These are phyloP conservation scores for Cenococcum geophilum DNA, from an alignment of 495 filamentous ascomycete species.

Conservation along the genomic window DNA sequence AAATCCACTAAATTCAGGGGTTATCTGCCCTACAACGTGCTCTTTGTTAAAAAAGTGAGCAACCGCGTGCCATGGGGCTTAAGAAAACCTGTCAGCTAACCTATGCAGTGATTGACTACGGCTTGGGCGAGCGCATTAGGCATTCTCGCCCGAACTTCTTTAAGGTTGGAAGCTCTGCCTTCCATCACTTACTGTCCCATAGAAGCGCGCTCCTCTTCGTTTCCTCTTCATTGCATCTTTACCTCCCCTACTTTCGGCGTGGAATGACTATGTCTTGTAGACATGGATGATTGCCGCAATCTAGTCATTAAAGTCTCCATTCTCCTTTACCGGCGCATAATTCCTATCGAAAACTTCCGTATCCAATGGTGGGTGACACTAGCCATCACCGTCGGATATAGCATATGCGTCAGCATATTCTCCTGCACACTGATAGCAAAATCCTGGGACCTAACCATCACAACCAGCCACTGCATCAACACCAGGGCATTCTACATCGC, in stretches of 20 bases:
- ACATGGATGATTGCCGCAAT: neutral
- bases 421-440: neutral
- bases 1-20: no score
- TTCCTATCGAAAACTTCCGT: neutral
- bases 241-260: neutral
- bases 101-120: neutral
- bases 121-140: neutral
- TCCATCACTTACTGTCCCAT: neutral
- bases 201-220: neutral
- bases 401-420: neutral
- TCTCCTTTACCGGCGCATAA: neutral
- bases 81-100: neutral
- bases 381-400: neutral
- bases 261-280: neutral
- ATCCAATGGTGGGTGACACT: neutral
- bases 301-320: neutral
- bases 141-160: neutral
- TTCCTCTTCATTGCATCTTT: no score
- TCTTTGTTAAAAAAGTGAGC: neutral
- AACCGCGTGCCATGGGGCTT: neutral
- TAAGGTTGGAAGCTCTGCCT: neutral
- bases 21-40: neutral
- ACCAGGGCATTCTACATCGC: neutral
- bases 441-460: neutral
- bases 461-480: neutral